Evolutionary conservation across 257 asterid species (phyloP).

Genomic region (Henckelia pumila): DNA sequence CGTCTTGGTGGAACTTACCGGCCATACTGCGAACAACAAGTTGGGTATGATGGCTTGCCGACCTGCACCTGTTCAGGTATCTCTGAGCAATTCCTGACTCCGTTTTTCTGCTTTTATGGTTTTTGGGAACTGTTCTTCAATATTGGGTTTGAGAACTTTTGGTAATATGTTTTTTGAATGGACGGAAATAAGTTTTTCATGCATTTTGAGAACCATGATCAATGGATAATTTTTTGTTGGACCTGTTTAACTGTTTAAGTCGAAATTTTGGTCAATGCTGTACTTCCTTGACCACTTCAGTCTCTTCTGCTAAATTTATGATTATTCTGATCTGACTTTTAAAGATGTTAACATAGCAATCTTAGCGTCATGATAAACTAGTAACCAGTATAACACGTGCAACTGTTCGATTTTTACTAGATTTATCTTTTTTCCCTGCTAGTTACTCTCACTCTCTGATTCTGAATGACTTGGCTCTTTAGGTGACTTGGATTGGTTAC

Average conservation of each 20-base stretch:
- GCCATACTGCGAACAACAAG: slow-evolving; percentile 98
- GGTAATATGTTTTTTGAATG: neutral
- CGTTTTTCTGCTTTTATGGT: slow-evolving; percentile 9
- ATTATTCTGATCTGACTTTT: neutral
- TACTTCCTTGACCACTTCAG: neutral
- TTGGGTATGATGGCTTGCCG: slow-evolving; percentile 99
- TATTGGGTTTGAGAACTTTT: slow-evolving; percentile 8
- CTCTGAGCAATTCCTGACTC: slow-evolving; percentile 15
- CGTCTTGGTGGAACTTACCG: slow-evolving; percentile 96
- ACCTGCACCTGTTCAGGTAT: slow-evolving; percentile 98
- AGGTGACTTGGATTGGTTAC: slow-evolving; percentile 99
- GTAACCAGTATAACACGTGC: neutral
- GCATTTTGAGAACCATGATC: neutral
- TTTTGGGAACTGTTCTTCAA: slow-evolving; percentile 15
- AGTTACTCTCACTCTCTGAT: slow-evolving; percentile 17
- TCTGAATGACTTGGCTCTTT: slow-evolving; percentile 27
- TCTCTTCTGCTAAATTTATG: neutral
- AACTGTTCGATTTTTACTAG: slow-evolving; percentile 4
- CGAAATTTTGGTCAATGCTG: neutral
- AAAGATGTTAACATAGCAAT: neutral
- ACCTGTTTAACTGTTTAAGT: slow-evolving; percentile 9
- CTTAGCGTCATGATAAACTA: neutral
- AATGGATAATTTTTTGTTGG: neutral
- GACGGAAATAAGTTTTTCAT: slow-evolving; percentile 7
- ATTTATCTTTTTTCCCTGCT: neutral